Conservation (phyloP, 306 rosid species). For the Albizia julibrissin region DNA sequence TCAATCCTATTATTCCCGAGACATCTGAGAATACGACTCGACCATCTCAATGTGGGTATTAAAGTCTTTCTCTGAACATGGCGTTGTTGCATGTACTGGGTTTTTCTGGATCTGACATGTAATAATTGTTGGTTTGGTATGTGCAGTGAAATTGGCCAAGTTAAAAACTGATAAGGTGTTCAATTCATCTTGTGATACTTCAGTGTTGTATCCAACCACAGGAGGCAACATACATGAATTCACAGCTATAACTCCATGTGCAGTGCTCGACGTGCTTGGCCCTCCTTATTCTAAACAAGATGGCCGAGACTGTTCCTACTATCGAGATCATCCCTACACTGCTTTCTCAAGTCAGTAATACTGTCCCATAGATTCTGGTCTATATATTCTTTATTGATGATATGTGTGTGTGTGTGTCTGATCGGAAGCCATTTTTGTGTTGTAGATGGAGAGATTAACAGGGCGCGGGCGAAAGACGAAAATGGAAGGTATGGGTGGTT, state of each 20-base stretch:
- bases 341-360: constrained; percentile 25
- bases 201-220: constrained; percentile 64
- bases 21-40: constrained; percentile 17
- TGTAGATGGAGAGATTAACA: constrained; percentile 42
- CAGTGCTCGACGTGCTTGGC: constrained; percentile 72
- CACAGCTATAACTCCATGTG: constrained; percentile 72
- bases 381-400: neutral
- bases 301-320: constrained; percentile 66
- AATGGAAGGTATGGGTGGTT: constrained; percentile 48
- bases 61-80: constrained; percentile 17
- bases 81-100: neutral
- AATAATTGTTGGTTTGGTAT: neutral
- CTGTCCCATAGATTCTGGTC: neutral
- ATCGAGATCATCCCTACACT: constrained; percentile 52
- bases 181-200: constrained; percentile 58
- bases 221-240: constrained; percentile 80
- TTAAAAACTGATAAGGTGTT: constrained; percentile 52
- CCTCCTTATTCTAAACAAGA: constrained; percentile 72
- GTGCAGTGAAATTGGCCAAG: constrained; percentile 61
- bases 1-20: constrained; percentile 26
- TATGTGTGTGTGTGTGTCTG: neutral
- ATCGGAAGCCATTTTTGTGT: neutral
- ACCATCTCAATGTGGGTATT: constrained; percentile 43
- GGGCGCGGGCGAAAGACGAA: constrained; percentile 29
- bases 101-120: neutral